Percentiles rank a stretch among this genome's conserved stretches.
Conservation (phyloP, 2,329 filamentous ascomycete species). For the Aspergillus sclerotialis region DNA sequence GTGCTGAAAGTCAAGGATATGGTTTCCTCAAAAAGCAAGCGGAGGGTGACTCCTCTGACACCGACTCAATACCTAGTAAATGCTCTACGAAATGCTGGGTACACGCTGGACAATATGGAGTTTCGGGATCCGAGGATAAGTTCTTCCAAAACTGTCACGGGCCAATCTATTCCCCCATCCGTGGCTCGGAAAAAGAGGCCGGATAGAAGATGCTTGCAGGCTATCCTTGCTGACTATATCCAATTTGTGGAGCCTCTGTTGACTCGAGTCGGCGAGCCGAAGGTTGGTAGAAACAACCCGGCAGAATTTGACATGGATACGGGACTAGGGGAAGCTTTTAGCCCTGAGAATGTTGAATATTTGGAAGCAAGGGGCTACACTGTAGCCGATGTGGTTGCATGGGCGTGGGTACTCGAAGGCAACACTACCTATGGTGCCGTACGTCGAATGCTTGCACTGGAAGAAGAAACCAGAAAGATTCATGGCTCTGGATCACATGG, state of each 20-base stretch:
- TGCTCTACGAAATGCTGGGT: slow-evolving; percentile 17
- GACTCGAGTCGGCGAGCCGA: slow-evolving; percentile 2
- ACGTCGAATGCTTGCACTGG: slow-evolving; percentile 27
- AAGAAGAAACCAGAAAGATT: slow-evolving; percentile 13
- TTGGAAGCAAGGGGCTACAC: slow-evolving; percentile 28
- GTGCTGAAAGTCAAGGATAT: neutral
- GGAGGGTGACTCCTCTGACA: slow-evolving; percentile 12
- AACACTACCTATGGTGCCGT: slow-evolving; percentile 27
- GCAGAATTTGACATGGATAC: slow-evolving; percentile 13
- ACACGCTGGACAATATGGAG: slow-evolving; percentile 6
- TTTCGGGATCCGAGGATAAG: slow-evolving; percentile 5
- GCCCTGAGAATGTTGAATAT: slow-evolving; percentile 17
- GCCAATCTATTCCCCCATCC: slow-evolving; percentile 3
- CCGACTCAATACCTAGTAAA: slow-evolving; percentile 25
- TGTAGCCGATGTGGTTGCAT: slow-evolving; percentile 35
- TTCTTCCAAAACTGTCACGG: neutral
- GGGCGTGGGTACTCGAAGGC: slow-evolving; percentile 42
- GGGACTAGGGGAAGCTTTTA: slow-evolving; percentile 28
- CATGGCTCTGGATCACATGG: slow-evolving; percentile 4
- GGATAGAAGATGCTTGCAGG: slow-evolving; percentile 21
- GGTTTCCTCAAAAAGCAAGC: no score
- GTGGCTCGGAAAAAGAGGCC: slow-evolving; percentile 4
- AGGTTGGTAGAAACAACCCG: neutral
- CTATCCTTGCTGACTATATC: slow-evolving; percentile 34
- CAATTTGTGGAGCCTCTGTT: slow-evolving; percentile 25